Base-by-base conservation (phyloP, 768 basidiomycete genomes). In the Leucocoprinus leucothites region DNA sequence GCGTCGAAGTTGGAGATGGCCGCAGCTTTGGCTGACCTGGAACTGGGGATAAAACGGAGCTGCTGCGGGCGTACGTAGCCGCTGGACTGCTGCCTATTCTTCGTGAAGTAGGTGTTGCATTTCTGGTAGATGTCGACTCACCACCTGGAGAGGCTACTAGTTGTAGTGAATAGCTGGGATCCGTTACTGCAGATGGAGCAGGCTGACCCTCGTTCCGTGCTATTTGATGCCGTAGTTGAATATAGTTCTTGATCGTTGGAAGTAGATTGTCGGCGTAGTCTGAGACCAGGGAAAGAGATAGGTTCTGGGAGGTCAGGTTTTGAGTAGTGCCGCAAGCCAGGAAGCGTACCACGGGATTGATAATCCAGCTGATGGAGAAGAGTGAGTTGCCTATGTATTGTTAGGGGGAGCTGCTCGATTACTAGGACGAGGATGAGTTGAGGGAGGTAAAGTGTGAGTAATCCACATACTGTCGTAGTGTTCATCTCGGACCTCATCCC, bases 401-500 rank as follows among this genome's bases (percentile, higher is more conserved):
- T 84, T 51, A 91, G 70, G 0, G 91, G 91, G 7, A 94, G 69
- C 65, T 91, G 88, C 57, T 91, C 88, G 49, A 92, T 76, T 46
- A 85, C 91, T 94, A 56, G 28, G 48, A 55, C 43, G 41, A 4
- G 43, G 36, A 19, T 22, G 35, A 31, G 48, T 51, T 13, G 16
- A 41, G 31, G 31, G 48, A 47, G 16, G 16, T 34, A 28, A 31
- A 16, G 45, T 6, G 14, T 8, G 34, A 5, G 26, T 9, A 14
- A 46, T 31, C 19, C 34, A 58, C 75, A 47, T 41, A 86, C 91
- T 81, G 79, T 91, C 91, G 66, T 83, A 84, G 61, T 90, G 82
- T 57, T 92, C 87, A 63, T 92, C 91, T 63, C 82, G 81, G 65
- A 92, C 80, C 36, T 82, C 73, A 44, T 88, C 85, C 87, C 88